These are phyloP conservation scores for Suhomyces xylopsoci DNA, from an alignment of 805 yeast genomes.

Conservation along the genomic window DNA sequence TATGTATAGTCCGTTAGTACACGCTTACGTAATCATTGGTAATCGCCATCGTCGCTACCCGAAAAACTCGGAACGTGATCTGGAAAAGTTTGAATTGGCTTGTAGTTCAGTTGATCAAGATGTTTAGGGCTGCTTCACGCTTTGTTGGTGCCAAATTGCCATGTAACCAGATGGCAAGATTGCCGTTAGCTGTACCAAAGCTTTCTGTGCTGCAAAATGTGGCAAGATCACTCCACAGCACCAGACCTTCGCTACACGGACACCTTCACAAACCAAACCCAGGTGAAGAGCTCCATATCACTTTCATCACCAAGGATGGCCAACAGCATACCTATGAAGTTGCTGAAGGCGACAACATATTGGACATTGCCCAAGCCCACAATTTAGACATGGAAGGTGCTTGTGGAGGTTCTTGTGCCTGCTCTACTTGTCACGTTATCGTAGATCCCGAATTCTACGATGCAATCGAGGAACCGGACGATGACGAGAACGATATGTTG, in stretches of 20 bases:
- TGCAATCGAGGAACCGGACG: conserved; percentile 88
- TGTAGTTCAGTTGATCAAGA: neutral
- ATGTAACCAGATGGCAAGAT: neutral
- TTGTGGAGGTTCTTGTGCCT: conserved; percentile 98
- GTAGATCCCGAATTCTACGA: conserved; percentile 95
- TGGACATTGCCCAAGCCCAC: conserved; percentile 93
- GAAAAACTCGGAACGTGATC: neutral
- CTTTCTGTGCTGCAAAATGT: neutral
- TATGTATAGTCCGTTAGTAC: neutral
- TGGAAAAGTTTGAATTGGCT: neutral
- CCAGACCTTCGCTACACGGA: conserved; percentile 53
- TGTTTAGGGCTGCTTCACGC: neutral
- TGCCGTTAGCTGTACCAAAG: neutral
- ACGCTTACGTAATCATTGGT: neutral
- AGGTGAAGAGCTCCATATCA: conserved; percentile 81
- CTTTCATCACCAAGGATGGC: conserved; percentile 92
- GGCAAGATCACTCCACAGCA: conserved; percentile 17
- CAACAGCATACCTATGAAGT: conserved; percentile 78
- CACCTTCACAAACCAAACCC: conserved; percentile 87
- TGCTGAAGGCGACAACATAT: conserved; percentile 84
- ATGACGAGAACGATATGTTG: conserved; percentile 97
- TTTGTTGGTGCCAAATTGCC: neutral
- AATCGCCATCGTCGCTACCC: neutral
- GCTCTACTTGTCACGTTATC: conserved; percentile 95
- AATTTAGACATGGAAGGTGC: conserved; percentile 97